Conservation (phyloP, 1,139 yeast genomes). For the Debaryomyces psychrophilus region DNA sequence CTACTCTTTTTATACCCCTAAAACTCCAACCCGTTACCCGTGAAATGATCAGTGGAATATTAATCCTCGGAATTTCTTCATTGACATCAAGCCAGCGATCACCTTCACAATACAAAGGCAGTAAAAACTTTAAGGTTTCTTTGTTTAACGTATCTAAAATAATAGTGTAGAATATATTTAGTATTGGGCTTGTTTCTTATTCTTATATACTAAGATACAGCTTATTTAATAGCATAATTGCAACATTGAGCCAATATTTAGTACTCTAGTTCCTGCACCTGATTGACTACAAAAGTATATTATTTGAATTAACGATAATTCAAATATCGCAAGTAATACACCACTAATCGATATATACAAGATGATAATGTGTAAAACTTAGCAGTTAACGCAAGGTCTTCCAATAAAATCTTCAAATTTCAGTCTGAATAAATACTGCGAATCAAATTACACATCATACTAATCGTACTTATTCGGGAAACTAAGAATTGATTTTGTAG, state of each 20-base stretch:
- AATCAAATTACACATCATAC: neutral
- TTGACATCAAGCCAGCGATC: slow-evolving; percentile 38
- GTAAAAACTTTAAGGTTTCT: slow-evolving; percentile 28
- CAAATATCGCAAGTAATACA: neutral
- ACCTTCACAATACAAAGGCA: slow-evolving; percentile 41
- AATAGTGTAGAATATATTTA: too few species aligned
- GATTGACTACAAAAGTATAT: neutral
- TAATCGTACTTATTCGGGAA: slow-evolving; percentile 44
- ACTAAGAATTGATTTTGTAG: slow-evolving; percentile 45
- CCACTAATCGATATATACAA: neutral
- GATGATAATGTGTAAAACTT: too few species aligned
- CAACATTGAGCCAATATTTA: neutral
- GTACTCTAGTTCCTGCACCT: neutral
- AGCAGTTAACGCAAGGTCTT: too few species aligned
- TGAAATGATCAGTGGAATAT: slow-evolving; percentile 50
- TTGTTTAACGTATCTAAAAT: too few species aligned
- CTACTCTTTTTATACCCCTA: slow-evolving; percentile 35
- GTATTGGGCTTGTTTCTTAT: neutral
- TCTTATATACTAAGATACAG: neutral
- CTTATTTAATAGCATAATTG: neutral
- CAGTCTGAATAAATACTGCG: too few species aligned
- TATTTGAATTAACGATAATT: neutral
- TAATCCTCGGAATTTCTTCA: slow-evolving; percentile 47
- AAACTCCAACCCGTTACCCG: slow-evolving; percentile 45
- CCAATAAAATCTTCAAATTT: too few species aligned